Conservation (phyloP, 148 eudicot species). For the Polygonum aviculare region DNA sequence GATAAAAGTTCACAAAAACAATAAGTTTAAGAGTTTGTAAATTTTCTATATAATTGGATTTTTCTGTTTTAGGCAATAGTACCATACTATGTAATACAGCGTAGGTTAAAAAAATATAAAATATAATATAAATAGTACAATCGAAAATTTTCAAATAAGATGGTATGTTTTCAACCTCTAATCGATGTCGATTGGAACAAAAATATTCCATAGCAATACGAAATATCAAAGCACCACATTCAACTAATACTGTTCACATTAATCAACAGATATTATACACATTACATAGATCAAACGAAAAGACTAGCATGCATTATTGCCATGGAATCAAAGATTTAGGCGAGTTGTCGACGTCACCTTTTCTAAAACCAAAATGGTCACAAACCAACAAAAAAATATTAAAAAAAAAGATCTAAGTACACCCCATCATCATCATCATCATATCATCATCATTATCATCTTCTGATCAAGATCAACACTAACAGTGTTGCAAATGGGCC, state of each 20-base stretch:
- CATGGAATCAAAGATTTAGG: background rate
- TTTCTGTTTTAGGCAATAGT: too few relatives aligned
- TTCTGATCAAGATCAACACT: background rate
- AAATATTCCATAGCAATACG: background rate
- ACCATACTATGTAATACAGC: too few relatives aligned
- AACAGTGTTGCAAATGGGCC: slow-evolving; percentile 3
- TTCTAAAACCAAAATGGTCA: background rate
- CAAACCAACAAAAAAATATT: background rate
- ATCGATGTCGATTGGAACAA: too few relatives aligned
- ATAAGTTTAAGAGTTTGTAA: too few relatives aligned
- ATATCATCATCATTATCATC: background rate
- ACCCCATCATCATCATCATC: slow-evolving; percentile 6
- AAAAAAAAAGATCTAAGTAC: background rate
- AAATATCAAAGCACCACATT: background rate
- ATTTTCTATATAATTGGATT: too few relatives aligned
- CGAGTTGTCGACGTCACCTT: background rate
- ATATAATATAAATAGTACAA: too few relatives aligned
- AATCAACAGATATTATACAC: background rate
- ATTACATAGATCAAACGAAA: background rate
- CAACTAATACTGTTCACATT: background rate
- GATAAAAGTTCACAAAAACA: too few relatives aligned
- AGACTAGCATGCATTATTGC: background rate
- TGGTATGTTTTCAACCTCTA: too few relatives aligned
- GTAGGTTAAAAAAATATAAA: too few relatives aligned
- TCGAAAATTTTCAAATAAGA: too few relatives aligned